A percentile compares a stretch with the other conserved stretches of the same genome.
Conservation (phyloP, 352 stramenopile species). For the Pythium sukuiense region DNA sequence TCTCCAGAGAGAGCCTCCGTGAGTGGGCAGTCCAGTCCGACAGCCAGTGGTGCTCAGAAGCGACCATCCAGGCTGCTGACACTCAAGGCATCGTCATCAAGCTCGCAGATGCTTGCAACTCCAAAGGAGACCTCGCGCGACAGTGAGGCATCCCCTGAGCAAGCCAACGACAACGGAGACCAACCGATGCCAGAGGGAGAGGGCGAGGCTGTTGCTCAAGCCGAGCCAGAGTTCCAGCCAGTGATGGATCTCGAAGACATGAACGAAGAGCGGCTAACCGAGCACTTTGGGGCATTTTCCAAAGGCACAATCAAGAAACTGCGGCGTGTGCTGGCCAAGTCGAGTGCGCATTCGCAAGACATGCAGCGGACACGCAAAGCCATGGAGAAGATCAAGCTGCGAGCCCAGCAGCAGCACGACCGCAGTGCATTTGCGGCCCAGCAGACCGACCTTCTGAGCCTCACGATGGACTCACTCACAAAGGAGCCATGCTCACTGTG, state of each 20-base stretch:
- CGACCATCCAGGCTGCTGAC: not conserved
- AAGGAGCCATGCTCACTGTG: conserved; percentile 61
- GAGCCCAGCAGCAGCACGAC: conserved; percentile 38
- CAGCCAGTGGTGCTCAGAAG: not conserved
- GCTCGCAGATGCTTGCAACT: not conserved
- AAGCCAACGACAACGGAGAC: not conserved
- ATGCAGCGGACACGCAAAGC: conserved; percentile 50
- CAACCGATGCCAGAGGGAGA: not conserved
- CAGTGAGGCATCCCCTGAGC: not conserved
- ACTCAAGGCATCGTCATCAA: not conserved
- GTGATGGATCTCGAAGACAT: conserved; percentile 53
- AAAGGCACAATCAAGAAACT: conserved; percentile 55
- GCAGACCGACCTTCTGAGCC: conserved; percentile 49
- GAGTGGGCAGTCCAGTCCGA: not conserved
- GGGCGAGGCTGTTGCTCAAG: conserved; percentile 5
- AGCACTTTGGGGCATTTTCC: conserved; percentile 53
- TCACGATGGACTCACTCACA: conserved; percentile 48
- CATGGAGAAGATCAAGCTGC: conserved; percentile 53
- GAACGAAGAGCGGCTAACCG: conserved; percentile 48
- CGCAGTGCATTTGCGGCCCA: conserved; percentile 38
- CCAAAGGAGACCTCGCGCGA: not conserved
- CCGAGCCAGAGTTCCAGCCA: conserved; percentile 6
- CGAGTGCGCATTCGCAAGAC: conserved; percentile 54
- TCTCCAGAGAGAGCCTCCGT: not conserved
- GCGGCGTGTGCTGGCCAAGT: conserved; percentile 58